phyloP scores from a whole-genome alignment of 179 eudicot species.

The Carnegiea gigantea region DNA sequence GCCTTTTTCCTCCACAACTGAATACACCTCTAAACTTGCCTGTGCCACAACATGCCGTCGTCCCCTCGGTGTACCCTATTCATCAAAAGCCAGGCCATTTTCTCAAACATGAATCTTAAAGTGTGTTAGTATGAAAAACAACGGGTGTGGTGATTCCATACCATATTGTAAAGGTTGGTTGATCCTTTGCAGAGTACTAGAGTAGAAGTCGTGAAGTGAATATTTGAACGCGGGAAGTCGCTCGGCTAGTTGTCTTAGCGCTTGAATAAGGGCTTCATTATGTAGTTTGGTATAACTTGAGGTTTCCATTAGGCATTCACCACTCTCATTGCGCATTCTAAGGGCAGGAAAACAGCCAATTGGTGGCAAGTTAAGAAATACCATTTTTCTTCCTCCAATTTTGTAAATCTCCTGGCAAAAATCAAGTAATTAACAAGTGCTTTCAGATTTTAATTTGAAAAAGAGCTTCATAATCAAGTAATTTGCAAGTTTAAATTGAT shows the following conservation, averaged over 20 bases:
- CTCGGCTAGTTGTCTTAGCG: constrained; percentile 20
- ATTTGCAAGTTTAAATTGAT: too few relatives aligned
- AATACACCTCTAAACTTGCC: constrained; percentile 41
- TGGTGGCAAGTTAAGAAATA: constrained; percentile 27
- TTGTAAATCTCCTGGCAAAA: constrained; percentile 32
- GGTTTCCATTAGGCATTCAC: constrained; percentile 22
- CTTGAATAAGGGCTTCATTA: constrained; percentile 38
- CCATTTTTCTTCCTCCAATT: constrained; percentile 35
- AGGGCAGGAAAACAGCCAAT: constrained; percentile 27
- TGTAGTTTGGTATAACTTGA: constrained; percentile 34
- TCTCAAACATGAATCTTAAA: background rate
- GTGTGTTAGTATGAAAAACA: too few relatives aligned
- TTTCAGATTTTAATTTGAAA: background rate
- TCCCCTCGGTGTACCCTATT: constrained; percentile 48
- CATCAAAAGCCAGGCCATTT: background rate
- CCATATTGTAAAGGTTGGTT: constrained; percentile 33
- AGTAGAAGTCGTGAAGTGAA: constrained; percentile 47
- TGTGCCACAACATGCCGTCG: constrained; percentile 58
- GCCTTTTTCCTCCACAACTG: constrained; percentile 61
- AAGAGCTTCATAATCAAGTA: too few relatives aligned
- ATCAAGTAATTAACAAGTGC: too few relatives aligned
- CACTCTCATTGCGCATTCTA: constrained; percentile 14
- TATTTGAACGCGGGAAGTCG: constrained; percentile 52
- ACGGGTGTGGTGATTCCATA: background rate
- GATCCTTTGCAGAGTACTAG: constrained; percentile 26